phyloP scores from a whole-genome alignment of 2,329 filamentous ascomycete species.

The Arthrobotrys entomopaga region DNA sequence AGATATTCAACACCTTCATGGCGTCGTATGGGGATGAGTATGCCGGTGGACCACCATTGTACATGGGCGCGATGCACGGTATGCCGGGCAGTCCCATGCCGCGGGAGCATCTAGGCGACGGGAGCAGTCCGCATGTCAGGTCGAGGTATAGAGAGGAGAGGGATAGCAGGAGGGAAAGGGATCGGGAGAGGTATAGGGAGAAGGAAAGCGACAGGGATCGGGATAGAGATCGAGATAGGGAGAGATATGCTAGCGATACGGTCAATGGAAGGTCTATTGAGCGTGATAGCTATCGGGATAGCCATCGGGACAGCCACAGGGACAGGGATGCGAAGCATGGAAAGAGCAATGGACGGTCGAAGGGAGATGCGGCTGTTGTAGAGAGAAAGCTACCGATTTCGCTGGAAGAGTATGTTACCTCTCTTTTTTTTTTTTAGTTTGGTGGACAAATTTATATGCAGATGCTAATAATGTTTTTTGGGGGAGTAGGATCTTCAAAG shows the following conservation, averaged over 20 bases:
- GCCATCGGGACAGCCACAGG: constrained; percentile 59
- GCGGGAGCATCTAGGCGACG: constrained; percentile 35
- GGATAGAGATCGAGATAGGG: constrained; percentile 29
- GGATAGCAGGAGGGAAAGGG: constrained; percentile 38
- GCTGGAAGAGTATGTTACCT: constrained; percentile 74
- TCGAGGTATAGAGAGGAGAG: constrained; percentile 49
- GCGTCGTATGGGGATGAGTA: constrained; percentile 39
- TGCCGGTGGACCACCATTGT: constrained; percentile 31
- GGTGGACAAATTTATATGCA: no score
- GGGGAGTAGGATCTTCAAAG: constrained; percentile 71
- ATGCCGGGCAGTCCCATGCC: constrained; percentile 51
- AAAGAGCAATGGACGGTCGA: constrained; percentile 44
- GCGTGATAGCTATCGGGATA: constrained; percentile 48
- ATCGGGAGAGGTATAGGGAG: constrained; percentile 33
- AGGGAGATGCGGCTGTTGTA: constrained; percentile 76
- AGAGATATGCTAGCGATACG: constrained; percentile 47
- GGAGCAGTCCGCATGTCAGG: constrained; percentile 40
- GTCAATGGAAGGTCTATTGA: constrained; percentile 50
- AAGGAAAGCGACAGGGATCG: constrained; percentile 22
- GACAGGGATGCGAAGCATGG: constrained; percentile 58
- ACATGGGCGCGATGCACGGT: constrained; percentile 45
- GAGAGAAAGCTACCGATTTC: constrained; percentile 83
- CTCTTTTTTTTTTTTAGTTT: constrained; percentile 9
- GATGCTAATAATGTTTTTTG: background rate
- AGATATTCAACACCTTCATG: constrained; percentile 50